Base-by-base conservation (phyloP, 129 eudicot species). In the Artemisia tridentata region DNA sequence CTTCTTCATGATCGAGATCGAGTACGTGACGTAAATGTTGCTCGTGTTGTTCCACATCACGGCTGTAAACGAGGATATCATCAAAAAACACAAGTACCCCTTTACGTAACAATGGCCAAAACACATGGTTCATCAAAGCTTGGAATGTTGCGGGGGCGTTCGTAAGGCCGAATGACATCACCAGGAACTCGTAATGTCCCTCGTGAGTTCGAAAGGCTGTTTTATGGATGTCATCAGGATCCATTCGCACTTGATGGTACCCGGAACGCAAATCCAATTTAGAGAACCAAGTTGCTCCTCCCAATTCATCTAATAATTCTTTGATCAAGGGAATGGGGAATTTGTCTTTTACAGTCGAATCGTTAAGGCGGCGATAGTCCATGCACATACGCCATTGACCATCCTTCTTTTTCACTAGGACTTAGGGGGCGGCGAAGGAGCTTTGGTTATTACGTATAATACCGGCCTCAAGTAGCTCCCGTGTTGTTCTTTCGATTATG, bases 401-500 rank as follows among this genome's bases (percentile, higher is more conserved):
- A 46, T 46, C 50, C 50, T 46, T 46, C 12, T 46, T 46, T 12
- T 46, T 46, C 9, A 46, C 50, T 46, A 46, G 50, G 11, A 46
- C 50, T 12, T 2, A 7, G 11, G 50, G 50, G 50, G 50, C 50
- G 11, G 50, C 50, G 50, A 46, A 46, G 11, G 50, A 46, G 9
- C 50, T 46, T 12, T 46, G 50, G 12, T 9, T 46, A 12, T 46
- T 46, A 46, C 50, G 50, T 9, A 46, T 46, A 5, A 46, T 12
- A 7, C 50, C 50, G 11, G 50, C 9, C 9, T 46, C 50, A 1
- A 46, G 50, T 46, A 67, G 7, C 27, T 67, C 58, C n/a, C 12
- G 16, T 17, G 45, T 25, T 3, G 59, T 67, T 25, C 49, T 67
- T n/a, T 67, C 72, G 11, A 67, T 67, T 20, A 46, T 58, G 18